Percentiles rank a stretch among this genome's conserved stretches.
Conservation (phyloP, 208 protist species). For the Leishmania arabica region DNA sequence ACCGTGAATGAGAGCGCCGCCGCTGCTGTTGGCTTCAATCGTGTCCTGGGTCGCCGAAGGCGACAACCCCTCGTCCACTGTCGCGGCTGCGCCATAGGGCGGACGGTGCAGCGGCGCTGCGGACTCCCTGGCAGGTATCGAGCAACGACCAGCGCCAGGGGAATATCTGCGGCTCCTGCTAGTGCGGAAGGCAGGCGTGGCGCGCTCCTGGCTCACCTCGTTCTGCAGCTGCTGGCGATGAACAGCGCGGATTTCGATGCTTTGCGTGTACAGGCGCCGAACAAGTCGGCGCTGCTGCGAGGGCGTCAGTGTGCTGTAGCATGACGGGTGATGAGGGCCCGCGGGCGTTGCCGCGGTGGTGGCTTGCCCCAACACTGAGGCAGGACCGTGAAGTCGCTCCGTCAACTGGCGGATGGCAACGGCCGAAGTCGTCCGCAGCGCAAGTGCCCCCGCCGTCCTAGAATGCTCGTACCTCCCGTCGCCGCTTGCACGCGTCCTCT, state of each 20-base stretch:
- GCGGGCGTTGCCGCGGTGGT: not conserved
- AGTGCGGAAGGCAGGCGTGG: slow-evolving; percentile 4
- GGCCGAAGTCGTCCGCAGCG: not conserved
- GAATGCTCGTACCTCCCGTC: not conserved
- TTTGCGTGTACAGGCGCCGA: slow-evolving; percentile 40
- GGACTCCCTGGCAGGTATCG: not conserved
- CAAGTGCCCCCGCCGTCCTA: not conserved
- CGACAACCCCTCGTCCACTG: not conserved
- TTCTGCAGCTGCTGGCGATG: slow-evolving; percentile 24
- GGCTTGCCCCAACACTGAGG: not conserved
- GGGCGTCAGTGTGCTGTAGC: slow-evolving; percentile 40
- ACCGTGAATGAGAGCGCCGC: not conserved
- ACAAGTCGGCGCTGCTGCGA: slow-evolving; percentile 35
- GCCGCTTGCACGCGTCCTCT: not conserved
- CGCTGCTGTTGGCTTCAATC: not conserved
- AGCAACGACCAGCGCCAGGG: not conserved
- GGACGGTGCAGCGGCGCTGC: slow-evolving; percentile 13
- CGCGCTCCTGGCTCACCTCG: slow-evolving; percentile 13
- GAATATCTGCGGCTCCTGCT: slow-evolving; percentile 10
- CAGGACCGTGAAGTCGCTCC: not conserved
- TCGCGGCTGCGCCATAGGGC: not conserved
- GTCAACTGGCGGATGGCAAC: not conserved
- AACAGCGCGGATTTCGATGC: slow-evolving; percentile 23
- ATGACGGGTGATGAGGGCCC: slow-evolving; percentile 17
- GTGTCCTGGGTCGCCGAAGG: not conserved